Conservation (phyloP, 768 basidiomycete genomes). For the Lactarius hatsudake region DNA sequence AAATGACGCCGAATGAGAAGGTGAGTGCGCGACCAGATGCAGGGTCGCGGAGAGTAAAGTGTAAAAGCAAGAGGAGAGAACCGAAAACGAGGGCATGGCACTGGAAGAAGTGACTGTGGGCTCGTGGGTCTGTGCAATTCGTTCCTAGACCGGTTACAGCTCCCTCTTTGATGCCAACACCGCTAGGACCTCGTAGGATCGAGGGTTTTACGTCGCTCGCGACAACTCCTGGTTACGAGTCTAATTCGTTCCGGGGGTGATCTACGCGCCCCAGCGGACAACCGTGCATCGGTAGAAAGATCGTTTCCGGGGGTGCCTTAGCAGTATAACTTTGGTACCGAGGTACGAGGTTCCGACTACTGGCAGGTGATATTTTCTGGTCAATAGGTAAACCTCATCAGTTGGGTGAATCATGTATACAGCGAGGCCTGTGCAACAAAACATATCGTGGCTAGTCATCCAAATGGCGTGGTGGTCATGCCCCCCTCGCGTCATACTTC, state of each 20-base stretch:
- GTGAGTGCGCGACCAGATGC: no score
- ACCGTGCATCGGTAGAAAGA: not conserved
- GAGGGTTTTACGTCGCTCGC: no score
- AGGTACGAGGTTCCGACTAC: not conserved
- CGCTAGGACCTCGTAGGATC: no score
- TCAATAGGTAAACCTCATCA: not conserved
- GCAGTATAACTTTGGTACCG: not conserved
- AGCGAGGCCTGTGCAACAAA: not conserved
- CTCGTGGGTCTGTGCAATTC: not conserved
- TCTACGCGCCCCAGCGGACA: not conserved
- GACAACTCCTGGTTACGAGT: no score
- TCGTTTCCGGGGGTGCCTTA: not conserved
- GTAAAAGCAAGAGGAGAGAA: not conserved
- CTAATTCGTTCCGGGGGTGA: not conserved
- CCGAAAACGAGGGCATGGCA: not conserved
- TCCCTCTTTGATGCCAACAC: no score
- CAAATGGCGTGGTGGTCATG: conserved; percentile 33
- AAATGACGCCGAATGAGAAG: conserved; percentile 5
- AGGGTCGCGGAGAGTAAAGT: conserved; percentile 4
- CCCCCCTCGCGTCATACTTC: conserved; percentile 55
- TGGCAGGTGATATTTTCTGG: not conserved
- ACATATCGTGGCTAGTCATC: not conserved
- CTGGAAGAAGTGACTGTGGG: not conserved
- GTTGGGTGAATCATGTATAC: not conserved
- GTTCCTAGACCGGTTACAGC: not conserved